phyloP scores from a whole-genome alignment of 257 asterid species.

The Striga asiatica region DNA sequence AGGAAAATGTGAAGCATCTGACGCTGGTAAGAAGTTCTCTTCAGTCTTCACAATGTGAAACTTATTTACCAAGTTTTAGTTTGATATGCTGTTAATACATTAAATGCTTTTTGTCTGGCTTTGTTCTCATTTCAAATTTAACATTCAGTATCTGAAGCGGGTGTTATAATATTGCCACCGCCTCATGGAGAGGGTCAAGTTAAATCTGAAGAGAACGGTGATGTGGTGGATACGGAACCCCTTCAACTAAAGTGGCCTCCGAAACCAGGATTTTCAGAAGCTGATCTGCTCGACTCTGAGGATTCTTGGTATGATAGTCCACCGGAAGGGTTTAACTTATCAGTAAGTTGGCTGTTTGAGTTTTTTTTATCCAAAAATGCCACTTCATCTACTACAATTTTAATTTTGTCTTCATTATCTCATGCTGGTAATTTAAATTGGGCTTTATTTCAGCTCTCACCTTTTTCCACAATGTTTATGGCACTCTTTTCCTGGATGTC shows the following conservation, averaged over 20 bases:
- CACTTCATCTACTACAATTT: not conserved
- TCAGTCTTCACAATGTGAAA: too few relatives aligned
- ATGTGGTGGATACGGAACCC: constrained; percentile 34
- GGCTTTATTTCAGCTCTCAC: constrained; percentile 55
- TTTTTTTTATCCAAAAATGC: not conserved
- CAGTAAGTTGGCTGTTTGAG: constrained; percentile 38
- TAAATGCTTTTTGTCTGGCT: constrained; percentile 14
- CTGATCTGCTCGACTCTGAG: constrained; percentile 56
- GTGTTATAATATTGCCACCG: constrained; percentile 53
- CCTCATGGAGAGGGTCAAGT: not conserved
- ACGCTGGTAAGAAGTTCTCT: constrained; percentile 48
- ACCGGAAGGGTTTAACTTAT: constrained; percentile 62
- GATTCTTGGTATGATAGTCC: constrained; percentile 76
- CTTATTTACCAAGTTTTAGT: too few relatives aligned
- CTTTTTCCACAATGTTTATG: constrained; percentile 79
- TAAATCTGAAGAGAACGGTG: constrained; percentile 21
- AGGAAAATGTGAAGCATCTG: constrained; percentile 47
- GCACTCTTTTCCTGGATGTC: constrained; percentile 80
- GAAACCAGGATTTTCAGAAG: constrained; percentile 42
- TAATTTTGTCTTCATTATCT: constrained; percentile 2
- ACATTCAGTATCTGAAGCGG: constrained; percentile 66
- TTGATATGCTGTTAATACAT: not conserved
- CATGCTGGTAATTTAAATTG: constrained; percentile 3
- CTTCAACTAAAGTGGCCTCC: constrained; percentile 60
- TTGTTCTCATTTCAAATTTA: constrained; percentile 16